Evolutionary conservation across 1,284 basidiomycete species (phyloP).

Genomic region (Earliella scabrosa): DNA sequence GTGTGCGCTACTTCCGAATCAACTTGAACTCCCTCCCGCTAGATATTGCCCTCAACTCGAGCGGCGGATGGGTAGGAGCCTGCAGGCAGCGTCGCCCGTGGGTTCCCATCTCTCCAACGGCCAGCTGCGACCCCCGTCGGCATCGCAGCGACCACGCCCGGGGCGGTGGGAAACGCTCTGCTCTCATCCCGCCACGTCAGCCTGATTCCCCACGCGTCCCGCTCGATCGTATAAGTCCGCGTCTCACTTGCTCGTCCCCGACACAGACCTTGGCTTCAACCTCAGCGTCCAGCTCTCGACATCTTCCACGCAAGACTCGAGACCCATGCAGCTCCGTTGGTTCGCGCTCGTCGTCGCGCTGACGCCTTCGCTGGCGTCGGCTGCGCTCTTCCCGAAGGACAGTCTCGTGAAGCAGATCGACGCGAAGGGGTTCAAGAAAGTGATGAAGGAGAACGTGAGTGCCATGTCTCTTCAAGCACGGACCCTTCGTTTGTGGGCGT

Average conservation of each 20-base stretch:
- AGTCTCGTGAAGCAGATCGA: constrained; percentile 79
- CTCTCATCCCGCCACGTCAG: constrained; percentile 35
- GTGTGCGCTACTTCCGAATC: no score
- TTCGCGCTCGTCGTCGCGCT: constrained; percentile 40
- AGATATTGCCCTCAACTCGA: no score
- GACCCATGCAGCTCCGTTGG: constrained; percentile 34
- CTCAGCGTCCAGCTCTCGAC: constrained; percentile 8
- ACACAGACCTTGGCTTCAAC: background rate
- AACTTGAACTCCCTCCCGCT: no score
- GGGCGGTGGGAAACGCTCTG: constrained; percentile 31
- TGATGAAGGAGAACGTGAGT: constrained; percentile 79
- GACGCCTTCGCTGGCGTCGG: constrained; percentile 60
- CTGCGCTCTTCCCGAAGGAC: constrained; percentile 74
- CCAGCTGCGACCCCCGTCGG: constrained; percentile 25
- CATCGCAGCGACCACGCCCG: constrained; percentile 24
- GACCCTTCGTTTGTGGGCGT: background rate
- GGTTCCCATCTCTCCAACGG: constrained; percentile 16
- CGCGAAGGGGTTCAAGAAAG: constrained; percentile 72
- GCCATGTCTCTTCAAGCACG: background rate
- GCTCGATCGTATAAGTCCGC: constrained; percentile 26
- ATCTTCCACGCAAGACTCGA: background rate
- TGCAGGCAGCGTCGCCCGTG: constrained; percentile 25
- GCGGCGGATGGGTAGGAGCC: no score
- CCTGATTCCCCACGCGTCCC: constrained; percentile 27
- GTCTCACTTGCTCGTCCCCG: constrained; percentile 2